phyloP scores from a whole-genome alignment of 1,284 basidiomycete species.

The Mycosarcoma maydis region DNA sequence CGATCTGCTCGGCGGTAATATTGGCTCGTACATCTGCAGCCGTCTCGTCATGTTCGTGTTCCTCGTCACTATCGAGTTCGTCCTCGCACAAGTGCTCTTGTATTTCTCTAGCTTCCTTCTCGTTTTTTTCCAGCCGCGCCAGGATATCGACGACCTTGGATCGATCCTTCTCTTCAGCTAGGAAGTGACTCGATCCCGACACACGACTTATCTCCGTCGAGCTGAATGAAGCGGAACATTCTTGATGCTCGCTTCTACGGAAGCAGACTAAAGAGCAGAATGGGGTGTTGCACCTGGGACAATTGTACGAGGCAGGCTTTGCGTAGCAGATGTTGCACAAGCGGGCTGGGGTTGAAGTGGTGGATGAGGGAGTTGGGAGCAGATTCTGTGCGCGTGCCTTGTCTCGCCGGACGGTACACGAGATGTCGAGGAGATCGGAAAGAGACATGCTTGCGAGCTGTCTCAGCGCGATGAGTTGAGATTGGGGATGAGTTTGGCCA shows the following conservation, averaged over 20 bases:
- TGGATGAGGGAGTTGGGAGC: constrained; percentile 22
- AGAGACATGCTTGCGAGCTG: constrained; percentile 16
- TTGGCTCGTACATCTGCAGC: background rate
- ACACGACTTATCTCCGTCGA: constrained; percentile 13
- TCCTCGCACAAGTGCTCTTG: constrained; percentile 3
- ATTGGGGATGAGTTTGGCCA: too few relatives aligned
- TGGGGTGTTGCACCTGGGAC: constrained; percentile 57
- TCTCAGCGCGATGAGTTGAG: background rate
- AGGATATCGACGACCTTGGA: constrained; percentile 38
- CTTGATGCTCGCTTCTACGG: constrained; percentile 36
- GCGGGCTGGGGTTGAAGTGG: constrained; percentile 13
- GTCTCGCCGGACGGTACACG: constrained; percentile 39
- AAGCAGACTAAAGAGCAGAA: constrained; percentile 60
- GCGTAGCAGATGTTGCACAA: constrained; percentile 57
- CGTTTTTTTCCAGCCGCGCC: constrained; percentile 10
- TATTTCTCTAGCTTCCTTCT: constrained; percentile 4
- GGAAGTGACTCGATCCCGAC: background rate
- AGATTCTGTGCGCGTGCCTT: constrained; percentile 32
- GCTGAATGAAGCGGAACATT: constrained; percentile 47
- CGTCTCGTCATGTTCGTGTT: constrained; percentile 3
- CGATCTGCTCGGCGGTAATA: constrained; percentile 16
- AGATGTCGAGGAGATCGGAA: constrained; percentile 56
- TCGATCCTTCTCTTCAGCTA: constrained; percentile 19
- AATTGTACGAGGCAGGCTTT: constrained; percentile 46
- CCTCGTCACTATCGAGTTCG: constrained; percentile 9